A percentile compares a stretch with the other conserved stretches of the same genome.
These are phyloP conservation scores for Russula emetica DNA, from an alignment of 768 basidiomycete genomes.

Conservation along the genomic window DNA sequence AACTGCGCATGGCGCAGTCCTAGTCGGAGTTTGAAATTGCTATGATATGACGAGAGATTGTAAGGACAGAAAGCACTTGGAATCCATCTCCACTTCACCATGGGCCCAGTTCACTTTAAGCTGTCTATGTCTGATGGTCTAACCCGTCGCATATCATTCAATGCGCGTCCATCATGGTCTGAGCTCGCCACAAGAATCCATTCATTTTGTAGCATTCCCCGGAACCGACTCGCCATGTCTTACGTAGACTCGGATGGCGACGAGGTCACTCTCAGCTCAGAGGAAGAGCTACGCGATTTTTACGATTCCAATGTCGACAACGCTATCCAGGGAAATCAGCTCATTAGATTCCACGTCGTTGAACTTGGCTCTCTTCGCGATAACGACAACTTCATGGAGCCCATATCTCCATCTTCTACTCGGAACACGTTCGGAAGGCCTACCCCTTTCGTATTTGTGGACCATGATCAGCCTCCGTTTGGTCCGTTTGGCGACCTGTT, in stretches of 20 bases:
- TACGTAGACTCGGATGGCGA: conserved; percentile 73
- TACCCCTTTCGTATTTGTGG: conserved; percentile 44
- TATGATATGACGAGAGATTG: neutral
- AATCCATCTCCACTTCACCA: conserved; percentile 30
- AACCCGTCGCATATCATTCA: conserved; percentile 58
- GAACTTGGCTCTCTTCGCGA: conserved; percentile 45
- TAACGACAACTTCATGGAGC: conserved; percentile 34
- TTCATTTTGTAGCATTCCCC: conserved; percentile 51
- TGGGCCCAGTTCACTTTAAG: conserved; percentile 60
- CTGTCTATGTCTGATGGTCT: conserved; percentile 46
- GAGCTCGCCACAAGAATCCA: conserved; percentile 54
- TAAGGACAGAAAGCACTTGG: neutral
- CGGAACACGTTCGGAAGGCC: conserved; percentile 60
- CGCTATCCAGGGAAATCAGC: conserved; percentile 26
- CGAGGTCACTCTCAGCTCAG: conserved; percentile 69
- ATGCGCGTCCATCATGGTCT: conserved; percentile 50
- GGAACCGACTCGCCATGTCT: conserved; percentile 57
- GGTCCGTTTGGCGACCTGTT: conserved; percentile 44
- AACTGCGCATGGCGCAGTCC: conserved; percentile 16
- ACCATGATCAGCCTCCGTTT: conserved; percentile 54
- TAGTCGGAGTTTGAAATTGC: conserved; percentile 25
- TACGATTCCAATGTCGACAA: conserved; percentile 39
- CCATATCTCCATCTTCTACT: conserved; percentile 36
- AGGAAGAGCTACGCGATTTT: conserved; percentile 74
- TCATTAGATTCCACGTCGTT: conserved; percentile 58